Evolutionary conservation across 495 filamentous ascomycete species (phyloP), one percentile per base, ranked within the genome.

Genomic region (Bryoglossum gracile): DNA sequence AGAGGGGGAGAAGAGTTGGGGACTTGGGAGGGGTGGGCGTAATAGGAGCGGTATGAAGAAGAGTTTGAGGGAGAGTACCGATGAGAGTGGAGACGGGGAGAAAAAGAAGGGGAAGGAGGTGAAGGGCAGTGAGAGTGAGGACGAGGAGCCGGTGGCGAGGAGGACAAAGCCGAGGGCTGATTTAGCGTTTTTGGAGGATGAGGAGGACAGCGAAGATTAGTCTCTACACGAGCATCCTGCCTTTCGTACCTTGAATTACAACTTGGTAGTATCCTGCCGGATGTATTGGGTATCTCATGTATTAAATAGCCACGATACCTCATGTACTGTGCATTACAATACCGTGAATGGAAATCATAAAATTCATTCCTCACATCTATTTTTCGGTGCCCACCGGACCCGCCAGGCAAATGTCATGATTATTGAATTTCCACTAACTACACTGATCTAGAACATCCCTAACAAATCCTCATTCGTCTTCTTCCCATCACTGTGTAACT

Each of bases 401-500:
- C 14, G 9, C 34, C 14, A 8, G 6, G 10, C 34, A 37, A 37
- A 37, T 37, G 34, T 14, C 34, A 37, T 37, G 34, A 37, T 5
- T 16, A 16, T 14, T 25, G 8, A 13, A 25, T 16, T 23, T 30
- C 32, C 25, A 38, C 44, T 54, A 54, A n/a, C 47, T 32, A 51
- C 38, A 19, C 23, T n/a, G 25, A 51, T 46, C 56, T 80, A 96
- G 66, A 95, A 94, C 63, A 98, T 69, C 17, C 86, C 88, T 65
- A 98, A 63, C 46, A 98, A 75, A 68, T 98, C 92, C 55, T 96
- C 88, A 61, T 84, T 92, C 33, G 80, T 80, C 60, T 83, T 84
- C 63, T 82, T 82, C 44, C 58, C 30, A 13, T 33, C 37, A 2
- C 38, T 34, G 59, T 65, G 56, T 43, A 71, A 66, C 47, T 75